Percentiles rank a stretch among this genome's conserved stretches.
These are phyloP conservation scores for Kentomonas sorsogonicus DNA, from an alignment of 208 protist genomes.

Conservation along the genomic window DNA sequence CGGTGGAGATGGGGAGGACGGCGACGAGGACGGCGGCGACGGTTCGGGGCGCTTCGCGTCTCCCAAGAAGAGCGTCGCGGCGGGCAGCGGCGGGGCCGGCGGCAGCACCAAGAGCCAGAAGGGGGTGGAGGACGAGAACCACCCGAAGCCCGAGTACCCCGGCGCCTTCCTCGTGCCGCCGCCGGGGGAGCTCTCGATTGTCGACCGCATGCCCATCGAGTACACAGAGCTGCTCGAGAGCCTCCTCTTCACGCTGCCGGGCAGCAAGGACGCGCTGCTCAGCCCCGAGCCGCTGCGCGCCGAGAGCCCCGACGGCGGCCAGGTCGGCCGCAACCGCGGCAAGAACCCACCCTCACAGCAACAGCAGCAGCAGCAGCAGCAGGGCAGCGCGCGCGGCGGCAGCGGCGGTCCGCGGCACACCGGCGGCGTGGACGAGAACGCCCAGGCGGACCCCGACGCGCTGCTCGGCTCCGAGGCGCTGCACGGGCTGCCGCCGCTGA, in stretches of 20 bases:
- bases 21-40: constrained; percentile 5
- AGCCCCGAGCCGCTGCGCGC: constrained; percentile 1
- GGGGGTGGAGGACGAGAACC: not conserved
- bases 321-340: not conserved
- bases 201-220: constrained; percentile 64
- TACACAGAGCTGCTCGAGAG: constrained; percentile 57
- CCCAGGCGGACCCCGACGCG: not conserved
- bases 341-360: not conserved
- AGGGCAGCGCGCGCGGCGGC: not conserved
- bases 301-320: not conserved
- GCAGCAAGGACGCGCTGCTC: constrained; percentile 23
- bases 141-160: constrained; percentile 5
- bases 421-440: too few species aligned
- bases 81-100: constrained; percentile 8
- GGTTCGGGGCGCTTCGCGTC: not conserved
- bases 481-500: not conserved
- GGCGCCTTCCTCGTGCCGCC: not conserved
- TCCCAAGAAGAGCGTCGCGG: not conserved
- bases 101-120: not conserved
- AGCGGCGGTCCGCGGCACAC: not conserved
- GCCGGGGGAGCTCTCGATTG: constrained; percentile 18
- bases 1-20: not conserved
- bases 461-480: not conserved
- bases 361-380: not conserved
- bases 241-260: constrained; percentile 54